Evolutionary conservation across 1,284 basidiomycete genomes (phyloP), one percentile per base, ranked within the genome.

Genomic region (Boletellus dicymbophilus): DNA sequence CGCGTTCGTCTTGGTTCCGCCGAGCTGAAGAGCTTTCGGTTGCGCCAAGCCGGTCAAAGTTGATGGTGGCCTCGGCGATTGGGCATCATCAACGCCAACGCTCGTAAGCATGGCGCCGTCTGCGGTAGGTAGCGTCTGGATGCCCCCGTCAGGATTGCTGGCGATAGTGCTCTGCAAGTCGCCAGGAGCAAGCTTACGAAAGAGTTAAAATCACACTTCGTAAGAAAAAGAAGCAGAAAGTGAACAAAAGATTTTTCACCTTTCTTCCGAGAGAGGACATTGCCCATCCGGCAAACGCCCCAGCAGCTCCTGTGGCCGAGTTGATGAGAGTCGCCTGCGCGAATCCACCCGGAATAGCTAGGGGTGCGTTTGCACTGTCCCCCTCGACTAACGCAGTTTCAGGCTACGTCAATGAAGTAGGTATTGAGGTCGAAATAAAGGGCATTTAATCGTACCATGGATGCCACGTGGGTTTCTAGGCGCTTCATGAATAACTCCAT

Each of bases 231-330:
- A 26, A 11, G 4, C n/a, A 12, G 12, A 22, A 11, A 1, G 13
- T 8, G 30, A 11, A 12, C 3, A 3, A 22, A 5, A 7, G 43
- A 36, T 60, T n/a, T n/a, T n/a, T 38, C 53, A 86, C 87, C 75
- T 85, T 90, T 70, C 85, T 92, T 28, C 88, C 83, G 1, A 97
- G 64, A 0, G 90, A 93, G 6, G 92, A 88, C 51, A 96, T 93
- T 0, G 95, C 95, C 95, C 95, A 97, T 7, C 93, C 92, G 11
- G 95, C 95, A 8, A 98, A 73, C 15, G 88, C 89, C 13, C 92
- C 88, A 16, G 95, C 95, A 1, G 93, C 93, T 1, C 93, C 94
- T 0, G 93, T 85, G 0, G 95, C 93, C 16, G 85, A 87, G 58
- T 86, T 92, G 13, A 93, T 91, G 3, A 95, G 71, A 2, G 80